Conservation (phyloP, 2,329 filamentous ascomycete genomes). For the Cladophialophora chaetospira region DNA sequence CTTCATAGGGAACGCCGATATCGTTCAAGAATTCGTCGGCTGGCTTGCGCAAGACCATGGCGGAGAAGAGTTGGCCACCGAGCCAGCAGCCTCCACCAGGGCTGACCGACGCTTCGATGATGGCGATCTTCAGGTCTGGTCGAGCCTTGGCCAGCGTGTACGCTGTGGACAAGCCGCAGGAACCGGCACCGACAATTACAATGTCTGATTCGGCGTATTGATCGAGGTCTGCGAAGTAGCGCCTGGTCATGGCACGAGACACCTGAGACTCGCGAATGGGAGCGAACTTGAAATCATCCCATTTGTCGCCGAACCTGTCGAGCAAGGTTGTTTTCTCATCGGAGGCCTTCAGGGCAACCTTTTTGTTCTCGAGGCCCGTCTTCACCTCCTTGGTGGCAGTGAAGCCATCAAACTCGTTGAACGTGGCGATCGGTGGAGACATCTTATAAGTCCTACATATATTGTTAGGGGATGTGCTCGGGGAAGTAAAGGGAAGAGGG, state of each 20-base stretch:
- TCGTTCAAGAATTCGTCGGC: slow-evolving; percentile 82
- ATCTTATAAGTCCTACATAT: slow-evolving; percentile 56
- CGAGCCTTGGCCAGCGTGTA: slow-evolving; percentile 82
- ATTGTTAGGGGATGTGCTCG: slow-evolving; percentile 29
- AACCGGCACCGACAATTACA: slow-evolving; percentile 89
- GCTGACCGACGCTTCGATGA: slow-evolving; percentile 84
- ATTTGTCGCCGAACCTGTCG: slow-evolving; percentile 70
- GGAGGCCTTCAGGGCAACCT: slow-evolving; percentile 41
- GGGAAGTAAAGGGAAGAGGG: slow-evolving; percentile 34
- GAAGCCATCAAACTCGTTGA: slow-evolving; percentile 43
- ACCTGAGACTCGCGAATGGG: slow-evolving; percentile 91
- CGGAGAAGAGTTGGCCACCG: slow-evolving; percentile 89
- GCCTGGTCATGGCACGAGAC: slow-evolving; percentile 87
- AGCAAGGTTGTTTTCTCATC: slow-evolving; percentile 54
- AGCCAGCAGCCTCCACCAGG: slow-evolving; percentile 88
- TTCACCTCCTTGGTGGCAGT: slow-evolving; percentile 40
- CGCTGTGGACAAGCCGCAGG: slow-evolving; percentile 80
- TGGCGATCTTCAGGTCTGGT: slow-evolving; percentile 87
- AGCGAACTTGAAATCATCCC: slow-evolving; percentile 79
- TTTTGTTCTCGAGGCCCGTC: slow-evolving; percentile 44
- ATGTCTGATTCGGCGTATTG: slow-evolving; percentile 89
- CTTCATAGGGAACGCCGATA: slow-evolving; percentile 80
- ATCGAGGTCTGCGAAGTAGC: slow-evolving; percentile 90
- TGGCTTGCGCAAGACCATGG: slow-evolving; percentile 94
- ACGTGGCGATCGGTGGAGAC: slow-evolving; percentile 75